Evolutionary conservation across 768 basidiomycete genomes (phyloP).

Genomic region (Pleurotus platypus): DNA sequence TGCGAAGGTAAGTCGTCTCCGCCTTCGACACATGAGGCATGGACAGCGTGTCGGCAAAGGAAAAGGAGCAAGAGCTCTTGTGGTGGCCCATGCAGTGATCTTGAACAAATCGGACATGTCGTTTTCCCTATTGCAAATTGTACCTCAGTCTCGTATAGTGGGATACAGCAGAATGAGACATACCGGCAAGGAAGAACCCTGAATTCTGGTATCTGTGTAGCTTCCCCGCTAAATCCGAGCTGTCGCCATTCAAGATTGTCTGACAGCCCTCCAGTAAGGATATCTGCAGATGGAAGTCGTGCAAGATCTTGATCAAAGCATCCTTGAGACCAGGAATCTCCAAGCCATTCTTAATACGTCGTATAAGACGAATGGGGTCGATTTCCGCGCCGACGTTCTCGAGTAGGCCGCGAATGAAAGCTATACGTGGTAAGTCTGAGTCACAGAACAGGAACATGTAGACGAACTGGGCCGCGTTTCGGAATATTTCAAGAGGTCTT

Average conservation of each 20-base stretch:
- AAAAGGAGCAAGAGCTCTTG: slow-evolving; percentile 70
- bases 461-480: slow-evolving; percentile 83
- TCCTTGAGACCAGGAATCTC: slow-evolving; percentile 95
- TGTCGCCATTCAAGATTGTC: slow-evolving; percentile 82
- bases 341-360: slow-evolving; percentile 92
- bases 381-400: slow-evolving; percentile 98
- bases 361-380: slow-evolving; percentile 89
- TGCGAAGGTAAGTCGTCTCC: slow-evolving; percentile 59
- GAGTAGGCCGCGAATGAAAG: slow-evolving; percentile 90
- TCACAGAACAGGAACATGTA: neutral
- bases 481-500: slow-evolving; percentile 90
- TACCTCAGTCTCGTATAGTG: neutral
- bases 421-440: slow-evolving; percentile 29
- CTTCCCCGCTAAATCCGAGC: slow-evolving; percentile 60
- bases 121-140: slow-evolving; percentile 44
- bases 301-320: slow-evolving; percentile 93
- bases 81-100: slow-evolving; percentile 52
- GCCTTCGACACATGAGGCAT: slow-evolving; percentile 73
- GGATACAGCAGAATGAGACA: slow-evolving; percentile 19
- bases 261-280: slow-evolving; percentile 92
- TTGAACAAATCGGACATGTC: slow-evolving; percentile 64
- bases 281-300: slow-evolving; percentile 93
- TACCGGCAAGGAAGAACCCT: slow-evolving; percentile 77
- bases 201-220: slow-evolving; percentile 75
- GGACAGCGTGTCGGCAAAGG: slow-evolving; percentile 86